Evolutionary conservation across 768 basidiomycete species (phyloP).

Genomic region (Dictyophora rubrovolvata): DNA sequence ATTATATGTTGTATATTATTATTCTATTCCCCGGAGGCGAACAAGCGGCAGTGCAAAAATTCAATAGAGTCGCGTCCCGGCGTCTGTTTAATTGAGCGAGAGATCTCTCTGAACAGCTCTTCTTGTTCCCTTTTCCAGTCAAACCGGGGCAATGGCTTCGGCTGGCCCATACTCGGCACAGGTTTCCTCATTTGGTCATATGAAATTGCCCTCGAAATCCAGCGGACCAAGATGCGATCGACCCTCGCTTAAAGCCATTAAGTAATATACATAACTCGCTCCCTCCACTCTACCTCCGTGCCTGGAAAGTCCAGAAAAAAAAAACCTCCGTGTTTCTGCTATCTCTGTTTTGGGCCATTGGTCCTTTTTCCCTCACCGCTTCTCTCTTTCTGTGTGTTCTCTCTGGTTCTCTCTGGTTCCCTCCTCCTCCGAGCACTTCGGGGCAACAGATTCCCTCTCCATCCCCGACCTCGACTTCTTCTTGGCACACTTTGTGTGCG

Average conservation of each 20-base stretch:
- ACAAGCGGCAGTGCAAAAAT: background rate
- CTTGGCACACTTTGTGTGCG: too few species aligned
- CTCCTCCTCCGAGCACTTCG: background rate
- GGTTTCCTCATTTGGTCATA: background rate
- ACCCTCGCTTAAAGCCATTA: background rate
- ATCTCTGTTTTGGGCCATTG: background rate
- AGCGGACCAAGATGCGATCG: conserved; percentile 7
- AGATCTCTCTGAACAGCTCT: background rate
- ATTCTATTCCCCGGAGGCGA: background rate
- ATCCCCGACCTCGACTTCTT: too few species aligned
- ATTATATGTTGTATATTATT: background rate
- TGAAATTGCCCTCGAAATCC: background rate
- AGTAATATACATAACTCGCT: too few species aligned
- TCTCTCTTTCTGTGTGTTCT: background rate
- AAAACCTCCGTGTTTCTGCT: too few species aligned
- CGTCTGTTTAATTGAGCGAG: background rate
- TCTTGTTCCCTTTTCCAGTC: background rate
- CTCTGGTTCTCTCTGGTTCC: background rate
- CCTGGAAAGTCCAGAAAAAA: background rate
- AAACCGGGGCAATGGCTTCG: background rate
- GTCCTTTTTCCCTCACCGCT: background rate
- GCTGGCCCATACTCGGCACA: background rate
- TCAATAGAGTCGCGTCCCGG: background rate
- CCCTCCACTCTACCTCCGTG: background rate
- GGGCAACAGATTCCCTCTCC: background rate